phyloP scores from a whole-genome alignment of 140 eudicot genomes.

The Bidens hawaiensis region DNA sequence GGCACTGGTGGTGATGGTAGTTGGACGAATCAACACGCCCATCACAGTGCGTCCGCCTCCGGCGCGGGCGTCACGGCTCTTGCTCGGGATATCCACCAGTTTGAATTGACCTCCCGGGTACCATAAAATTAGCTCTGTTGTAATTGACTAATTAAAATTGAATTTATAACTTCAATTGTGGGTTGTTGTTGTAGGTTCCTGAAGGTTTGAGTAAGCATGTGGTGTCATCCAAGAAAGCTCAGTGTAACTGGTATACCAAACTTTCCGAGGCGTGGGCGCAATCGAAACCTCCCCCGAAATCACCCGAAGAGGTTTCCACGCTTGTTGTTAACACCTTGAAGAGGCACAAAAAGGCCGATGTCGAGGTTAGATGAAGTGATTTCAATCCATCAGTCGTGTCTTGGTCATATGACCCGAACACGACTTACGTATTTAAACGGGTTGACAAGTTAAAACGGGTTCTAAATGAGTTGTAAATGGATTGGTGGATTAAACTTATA shows the following conservation, averaged over 20 bases:
- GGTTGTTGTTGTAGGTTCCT: slow-evolving; percentile 58
- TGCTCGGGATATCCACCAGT: slow-evolving; percentile 71
- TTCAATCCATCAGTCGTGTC: no score
- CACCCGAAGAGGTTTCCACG: slow-evolving; percentile 73
- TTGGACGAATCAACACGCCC: slow-evolving; percentile 37
- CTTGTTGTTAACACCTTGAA: slow-evolving; percentile 61
- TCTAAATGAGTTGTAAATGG: no score
- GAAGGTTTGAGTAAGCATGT: slow-evolving; percentile 82
- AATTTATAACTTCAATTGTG: slow-evolving; percentile 11
- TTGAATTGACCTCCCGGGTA: slow-evolving; percentile 79
- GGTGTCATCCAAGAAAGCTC: slow-evolving; percentile 92
- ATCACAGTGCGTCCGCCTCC: slow-evolving; percentile 46
- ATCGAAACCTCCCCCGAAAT: slow-evolving; percentile 66
- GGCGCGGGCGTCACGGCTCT: slow-evolving; percentile 68
- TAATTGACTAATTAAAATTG: no score
- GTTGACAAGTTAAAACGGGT: no score
- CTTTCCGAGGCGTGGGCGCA: slow-evolving; percentile 74
- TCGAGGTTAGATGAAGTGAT: no score
- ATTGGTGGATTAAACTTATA: neutral
- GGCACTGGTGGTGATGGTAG: slow-evolving; percentile 13
- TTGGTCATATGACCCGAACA: no score
- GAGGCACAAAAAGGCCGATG: slow-evolving; percentile 80
- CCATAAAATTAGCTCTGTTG: neutral
- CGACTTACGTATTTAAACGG: no score
- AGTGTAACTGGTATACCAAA: slow-evolving; percentile 82